Evolutionary conservation across 306 rosid species (phyloP).

Genomic region (Potentilla sterilis): DNA sequence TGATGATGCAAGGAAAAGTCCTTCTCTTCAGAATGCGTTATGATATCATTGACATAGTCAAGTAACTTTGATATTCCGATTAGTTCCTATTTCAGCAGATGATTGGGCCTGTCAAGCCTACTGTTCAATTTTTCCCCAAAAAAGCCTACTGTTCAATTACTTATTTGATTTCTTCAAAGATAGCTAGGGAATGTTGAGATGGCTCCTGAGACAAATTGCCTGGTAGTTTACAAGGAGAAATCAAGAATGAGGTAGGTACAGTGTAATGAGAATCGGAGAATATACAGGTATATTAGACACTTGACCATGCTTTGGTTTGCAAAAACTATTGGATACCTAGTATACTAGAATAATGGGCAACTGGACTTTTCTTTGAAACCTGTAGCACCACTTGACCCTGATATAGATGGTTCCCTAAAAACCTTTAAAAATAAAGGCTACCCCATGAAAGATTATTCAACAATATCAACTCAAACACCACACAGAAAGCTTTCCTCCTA

Average conservation of each 20-base stretch:
- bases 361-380: not conserved
- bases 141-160: not conserved
- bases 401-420: not conserved
- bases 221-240: not conserved
- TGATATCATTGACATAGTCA: not conserved
- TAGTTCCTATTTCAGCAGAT: not conserved
- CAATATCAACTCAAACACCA: not conserved
- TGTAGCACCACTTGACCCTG: not conserved
- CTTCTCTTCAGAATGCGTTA: not conserved
- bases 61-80: not conserved
- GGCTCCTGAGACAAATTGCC: not conserved
- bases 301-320: not conserved
- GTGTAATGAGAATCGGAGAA: not conserved
- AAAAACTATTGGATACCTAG: not conserved
- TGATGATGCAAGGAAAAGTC: not conserved
- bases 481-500: not conserved
- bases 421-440: not conserved
- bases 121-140: not conserved
- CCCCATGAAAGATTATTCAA: constrained; percentile 31
- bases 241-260: not conserved
- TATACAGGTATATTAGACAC: not conserved
- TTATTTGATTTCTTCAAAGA: not conserved
- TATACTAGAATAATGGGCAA: not conserved
- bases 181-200: not conserved
- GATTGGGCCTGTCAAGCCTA: not conserved